These are phyloP conservation scores for Stemphylium beticola DNA, from an alignment of 2,329 filamentous ascomycete species.

Conservation along the genomic window DNA sequence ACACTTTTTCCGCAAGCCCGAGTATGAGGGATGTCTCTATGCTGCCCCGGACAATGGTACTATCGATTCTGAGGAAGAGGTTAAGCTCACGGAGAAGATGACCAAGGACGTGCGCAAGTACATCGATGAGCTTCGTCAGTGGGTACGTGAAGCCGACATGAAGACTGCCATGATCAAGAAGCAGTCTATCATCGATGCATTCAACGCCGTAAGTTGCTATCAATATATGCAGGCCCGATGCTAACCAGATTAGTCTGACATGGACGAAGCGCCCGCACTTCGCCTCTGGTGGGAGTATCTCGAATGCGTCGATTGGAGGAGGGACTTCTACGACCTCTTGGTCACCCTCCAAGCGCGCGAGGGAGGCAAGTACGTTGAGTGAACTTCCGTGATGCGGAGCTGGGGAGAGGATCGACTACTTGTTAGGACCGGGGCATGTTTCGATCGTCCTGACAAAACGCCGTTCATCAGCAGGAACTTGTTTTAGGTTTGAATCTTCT, in stretches of 20 bases:
- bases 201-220: conserved; percentile 40
- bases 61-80: conserved; percentile 26
- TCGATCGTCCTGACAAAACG: too few species aligned
- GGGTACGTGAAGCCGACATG: conserved; percentile 49
- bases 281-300: conserved; percentile 58
- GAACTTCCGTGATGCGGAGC: too few species aligned
- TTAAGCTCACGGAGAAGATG: conserved; percentile 33
- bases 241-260: conserved; percentile 42
- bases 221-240: neutral
- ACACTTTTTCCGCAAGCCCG: conserved; percentile 52
- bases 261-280: conserved; percentile 49
- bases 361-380: conserved; percentile 5
- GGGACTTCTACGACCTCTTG: conserved; percentile 51
- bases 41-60: conserved; percentile 19
- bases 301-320: conserved; percentile 51
- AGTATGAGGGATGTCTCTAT: conserved; percentile 47
- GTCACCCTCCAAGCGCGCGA: conserved; percentile 32
- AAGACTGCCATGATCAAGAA: conserved; percentile 46
- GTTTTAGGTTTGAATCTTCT: too few species aligned
- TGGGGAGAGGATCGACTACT: too few species aligned
- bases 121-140: conserved; percentile 43
- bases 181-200: conserved; percentile 49
- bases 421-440: too few species aligned
- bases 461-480: too few species aligned
- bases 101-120: conserved; percentile 42